These are phyloP conservation scores for Leavenworthia alabamica DNA, from an alignment of 345 rosid species.

Conservation along the genomic window DNA sequence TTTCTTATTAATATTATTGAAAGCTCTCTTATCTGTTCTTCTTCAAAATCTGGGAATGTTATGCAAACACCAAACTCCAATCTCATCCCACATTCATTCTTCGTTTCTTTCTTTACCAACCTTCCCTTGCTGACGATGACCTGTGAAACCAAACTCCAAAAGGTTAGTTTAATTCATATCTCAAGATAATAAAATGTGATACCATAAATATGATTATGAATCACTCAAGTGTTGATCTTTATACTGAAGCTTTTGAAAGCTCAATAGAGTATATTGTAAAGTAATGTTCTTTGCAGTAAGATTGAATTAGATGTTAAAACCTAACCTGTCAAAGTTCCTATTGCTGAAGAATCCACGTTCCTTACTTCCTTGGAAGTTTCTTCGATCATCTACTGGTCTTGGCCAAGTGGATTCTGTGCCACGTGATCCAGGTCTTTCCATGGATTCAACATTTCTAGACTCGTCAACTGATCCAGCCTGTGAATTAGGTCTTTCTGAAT, in stretches of 20 bases:
- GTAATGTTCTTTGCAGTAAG: not conserved
- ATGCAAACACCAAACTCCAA: constrained; percentile 13
- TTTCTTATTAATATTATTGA: constrained; percentile 12
- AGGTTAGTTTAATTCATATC: not conserved
- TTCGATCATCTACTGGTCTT: constrained; percentile 64
- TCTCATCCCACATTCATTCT: constrained; percentile 13
- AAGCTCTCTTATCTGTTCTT: constrained; percentile 8
- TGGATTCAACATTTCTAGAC: constrained; percentile 54
- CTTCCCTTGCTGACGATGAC: constrained; percentile 21
- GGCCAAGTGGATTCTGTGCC: constrained; percentile 64
- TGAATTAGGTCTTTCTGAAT: constrained; percentile 77
- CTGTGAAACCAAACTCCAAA: constrained; percentile 8
- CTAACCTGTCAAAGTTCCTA: no score
- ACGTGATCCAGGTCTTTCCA: constrained; percentile 77
- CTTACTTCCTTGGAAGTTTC: constrained; percentile 69
- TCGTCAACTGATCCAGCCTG: constrained; percentile 71
- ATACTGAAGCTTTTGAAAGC: not conserved
- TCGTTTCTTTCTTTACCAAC: constrained; percentile 14
- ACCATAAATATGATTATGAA: not conserved
- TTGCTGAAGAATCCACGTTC: constrained; percentile 73
- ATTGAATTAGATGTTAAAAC: not conserved
- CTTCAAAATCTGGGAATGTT: constrained; percentile 27
- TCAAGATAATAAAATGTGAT: not conserved
- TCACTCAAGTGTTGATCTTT: constrained; percentile 4
- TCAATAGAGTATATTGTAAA: not conserved